Evolutionary conservation across 2,329 filamentous ascomycete genomes (phyloP).

Genomic region (Nigrograna mackinnonii): DNA sequence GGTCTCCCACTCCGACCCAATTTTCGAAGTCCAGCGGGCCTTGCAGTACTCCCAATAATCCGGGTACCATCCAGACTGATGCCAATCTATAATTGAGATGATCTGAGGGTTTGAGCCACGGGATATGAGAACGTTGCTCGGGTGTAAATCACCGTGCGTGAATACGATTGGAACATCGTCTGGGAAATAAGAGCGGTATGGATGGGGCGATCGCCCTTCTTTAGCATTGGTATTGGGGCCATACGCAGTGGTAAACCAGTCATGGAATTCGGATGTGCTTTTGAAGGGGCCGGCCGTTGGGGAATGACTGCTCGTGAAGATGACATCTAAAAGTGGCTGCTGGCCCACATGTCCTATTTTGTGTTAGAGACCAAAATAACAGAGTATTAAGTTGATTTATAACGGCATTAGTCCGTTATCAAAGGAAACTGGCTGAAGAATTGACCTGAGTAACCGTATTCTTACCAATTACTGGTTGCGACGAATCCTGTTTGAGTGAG

Average conservation of each 20-base stretch:
- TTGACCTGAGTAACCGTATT: neutral
- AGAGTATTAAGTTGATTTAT: neutral
- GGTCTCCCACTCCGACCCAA: neutral
- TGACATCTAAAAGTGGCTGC: neutral
- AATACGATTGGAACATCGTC: conserved; percentile 34
- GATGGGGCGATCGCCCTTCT: conserved; percentile 12
- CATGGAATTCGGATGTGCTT: conserved; percentile 18
- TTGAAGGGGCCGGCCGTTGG: conserved; percentile 18
- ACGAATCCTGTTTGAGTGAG: too few species aligned
- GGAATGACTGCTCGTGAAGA: neutral
- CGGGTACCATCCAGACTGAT: conserved; percentile 41
- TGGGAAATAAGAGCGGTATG: conserved; percentile 12
- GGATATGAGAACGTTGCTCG: conserved; percentile 37
- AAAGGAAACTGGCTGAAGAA: neutral
- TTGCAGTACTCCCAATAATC: conserved; percentile 42
- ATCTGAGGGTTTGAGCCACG: conserved; percentile 18
- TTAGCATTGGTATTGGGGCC: conserved; percentile 6
- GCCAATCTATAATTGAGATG: conserved; percentile 38
- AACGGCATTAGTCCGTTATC: neutral
- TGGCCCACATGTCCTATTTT: neutral
- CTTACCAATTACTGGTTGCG: too few species aligned
- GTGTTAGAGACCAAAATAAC: neutral
- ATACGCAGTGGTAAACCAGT: conserved; percentile 19
- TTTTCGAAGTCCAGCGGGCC: conserved; percentile 7
- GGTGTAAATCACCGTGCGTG: conserved; percentile 40